These are phyloP conservation scores for Rhodotorula diobovata DNA, from an alignment of 768 basidiomycete species.

Conservation along the genomic window DNA sequence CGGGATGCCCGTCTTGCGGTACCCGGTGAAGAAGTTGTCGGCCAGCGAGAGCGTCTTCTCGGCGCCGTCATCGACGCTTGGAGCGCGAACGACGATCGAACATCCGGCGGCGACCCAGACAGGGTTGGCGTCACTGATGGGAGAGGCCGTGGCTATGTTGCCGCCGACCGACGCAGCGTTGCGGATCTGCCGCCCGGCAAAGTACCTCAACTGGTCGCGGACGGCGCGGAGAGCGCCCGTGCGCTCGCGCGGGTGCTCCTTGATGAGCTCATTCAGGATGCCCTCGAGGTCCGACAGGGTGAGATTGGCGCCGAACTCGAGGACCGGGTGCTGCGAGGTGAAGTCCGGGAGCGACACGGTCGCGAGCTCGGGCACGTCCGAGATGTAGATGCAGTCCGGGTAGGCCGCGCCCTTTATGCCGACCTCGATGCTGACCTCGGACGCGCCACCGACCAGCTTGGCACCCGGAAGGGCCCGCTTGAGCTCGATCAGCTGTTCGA, in stretches of 20 bases:
- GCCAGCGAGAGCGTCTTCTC: slow-evolving; percentile 11
- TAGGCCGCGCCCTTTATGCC: slow-evolving; percentile 38
- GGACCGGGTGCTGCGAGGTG: background rate
- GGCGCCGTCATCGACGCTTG: background rate
- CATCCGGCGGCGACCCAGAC: slow-evolving; percentile 42
- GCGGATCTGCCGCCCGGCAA: slow-evolving; percentile 41
- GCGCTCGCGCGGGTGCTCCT: background rate
- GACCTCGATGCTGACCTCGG: slow-evolving; percentile 43
- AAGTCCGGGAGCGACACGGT: slow-evolving; percentile 15
- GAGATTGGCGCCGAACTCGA: slow-evolving; percentile 36
- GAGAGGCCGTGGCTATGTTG: slow-evolving; percentile 42
- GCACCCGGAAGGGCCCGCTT: slow-evolving; percentile 34
- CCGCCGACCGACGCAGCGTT: slow-evolving; percentile 41
- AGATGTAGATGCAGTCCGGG: slow-evolving; percentile 40
- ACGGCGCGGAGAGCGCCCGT: slow-evolving; percentile 32
- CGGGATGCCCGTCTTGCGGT: slow-evolving; percentile 41
- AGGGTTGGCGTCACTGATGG: slow-evolving; percentile 41
- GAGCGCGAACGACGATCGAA: background rate
- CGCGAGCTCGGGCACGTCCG: slow-evolving; percentile 33
- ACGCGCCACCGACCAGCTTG: slow-evolving; percentile 40
- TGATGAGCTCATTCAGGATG: slow-evolving; percentile 13
- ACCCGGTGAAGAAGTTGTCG: slow-evolving; percentile 42
- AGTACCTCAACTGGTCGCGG: slow-evolving; percentile 40
- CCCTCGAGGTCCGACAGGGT: slow-evolving; percentile 31
- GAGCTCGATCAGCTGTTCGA: slow-evolving; percentile 38